Base-by-base conservation (phyloP, 768 basidiomycete genomes). In the Lactifluus hygrophoroides region DNA sequence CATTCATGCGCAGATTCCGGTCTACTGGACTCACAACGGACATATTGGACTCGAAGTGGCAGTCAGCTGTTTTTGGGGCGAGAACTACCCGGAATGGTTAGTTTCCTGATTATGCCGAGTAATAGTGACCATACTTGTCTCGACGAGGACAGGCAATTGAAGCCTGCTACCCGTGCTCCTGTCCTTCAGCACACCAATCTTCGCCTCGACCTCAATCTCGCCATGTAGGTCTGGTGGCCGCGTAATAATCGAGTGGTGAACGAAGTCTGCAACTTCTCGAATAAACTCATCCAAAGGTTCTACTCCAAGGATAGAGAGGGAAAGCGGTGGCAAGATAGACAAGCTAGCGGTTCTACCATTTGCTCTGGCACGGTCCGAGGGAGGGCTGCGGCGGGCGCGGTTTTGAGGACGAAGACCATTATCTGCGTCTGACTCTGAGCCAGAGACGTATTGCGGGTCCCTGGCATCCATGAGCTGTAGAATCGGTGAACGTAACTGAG, bases 201-300 rank as follows among this genome's bases (percentile, higher is more conserved):
- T 95, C 2, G 90, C 93, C 71, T 95, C 94, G 10, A 95, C 86
- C 74, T 95, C 94, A 25, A 95, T 79, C 37, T 72, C 76, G 34
- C 82, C 81, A 51, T 65, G 69, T 10, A 79, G 67, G 62, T 82
- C 77, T 19, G 59, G 56, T 0, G 82, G 79, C 23, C 80, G 78
- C 5, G 75, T 82, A 54, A 69, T 66, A 65, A 90, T 82, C 75
- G 79, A 83, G 66, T 85, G 84, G 71, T 84, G 83, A 38, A 94
- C 75, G 71, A 91, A 96, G 73, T 95, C 90, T 37, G 90, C 93
- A 56, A 96, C 79, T 69, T 92, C 89, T 68, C 83, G 83, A 69
- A 93, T 92, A 68, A 96, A 94, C 68, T 95, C 94, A 70, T 96
- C 94, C 30, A 91, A 74, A 2, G 93, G 93, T 68, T 94, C 93